Evolutionary conservation across 306 rosid species (phyloP).

Genomic region (Sphenostylis stenocarpa): DNA sequence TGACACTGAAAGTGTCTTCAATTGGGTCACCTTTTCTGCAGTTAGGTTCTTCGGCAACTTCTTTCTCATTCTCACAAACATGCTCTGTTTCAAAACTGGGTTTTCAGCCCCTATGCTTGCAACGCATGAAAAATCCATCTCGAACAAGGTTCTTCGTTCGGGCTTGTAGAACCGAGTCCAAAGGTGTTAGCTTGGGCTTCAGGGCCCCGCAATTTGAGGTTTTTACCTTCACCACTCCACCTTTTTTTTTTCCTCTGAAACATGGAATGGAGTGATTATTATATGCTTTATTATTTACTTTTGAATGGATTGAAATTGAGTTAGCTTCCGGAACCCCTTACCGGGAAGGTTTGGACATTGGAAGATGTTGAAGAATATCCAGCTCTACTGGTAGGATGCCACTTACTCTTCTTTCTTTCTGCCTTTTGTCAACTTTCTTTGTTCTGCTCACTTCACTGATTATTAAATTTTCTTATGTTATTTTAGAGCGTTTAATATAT

Average conservation of each 20-base stretch:
- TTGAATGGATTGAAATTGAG: constrained; percentile 34
- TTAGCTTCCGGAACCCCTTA: constrained; percentile 90
- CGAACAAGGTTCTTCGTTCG: constrained; percentile 48
- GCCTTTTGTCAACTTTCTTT: neutral
- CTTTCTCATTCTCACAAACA: constrained; percentile 21
- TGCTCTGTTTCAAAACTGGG: constrained; percentile 46
- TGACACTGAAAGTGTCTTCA: constrained; percentile 9
- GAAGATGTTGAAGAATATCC: constrained; percentile 89
- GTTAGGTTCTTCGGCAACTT: constrained; percentile 24
- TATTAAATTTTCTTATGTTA: constrained; percentile 1
- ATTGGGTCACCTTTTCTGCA: constrained; percentile 32
- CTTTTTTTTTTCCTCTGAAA: neutral
- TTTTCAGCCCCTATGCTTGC: constrained; percentile 38
- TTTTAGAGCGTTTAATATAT: neutral
- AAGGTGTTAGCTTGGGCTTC: constrained; percentile 68
- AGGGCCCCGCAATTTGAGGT: constrained; percentile 89
- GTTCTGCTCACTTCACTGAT: neutral
- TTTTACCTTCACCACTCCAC: neutral
- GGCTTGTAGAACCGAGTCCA: constrained; percentile 66
- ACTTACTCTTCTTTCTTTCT: neutral
- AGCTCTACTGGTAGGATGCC: constrained; percentile 71
- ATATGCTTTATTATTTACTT: neutral
- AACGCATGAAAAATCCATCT: constrained; percentile 29
- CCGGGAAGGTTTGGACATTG: constrained; percentile 82
- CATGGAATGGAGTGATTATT: constrained; percentile 7